Evolutionary conservation across 768 basidiomycete genomes (phyloP).

Genomic region (Nevesoporus exiguus): DNA sequence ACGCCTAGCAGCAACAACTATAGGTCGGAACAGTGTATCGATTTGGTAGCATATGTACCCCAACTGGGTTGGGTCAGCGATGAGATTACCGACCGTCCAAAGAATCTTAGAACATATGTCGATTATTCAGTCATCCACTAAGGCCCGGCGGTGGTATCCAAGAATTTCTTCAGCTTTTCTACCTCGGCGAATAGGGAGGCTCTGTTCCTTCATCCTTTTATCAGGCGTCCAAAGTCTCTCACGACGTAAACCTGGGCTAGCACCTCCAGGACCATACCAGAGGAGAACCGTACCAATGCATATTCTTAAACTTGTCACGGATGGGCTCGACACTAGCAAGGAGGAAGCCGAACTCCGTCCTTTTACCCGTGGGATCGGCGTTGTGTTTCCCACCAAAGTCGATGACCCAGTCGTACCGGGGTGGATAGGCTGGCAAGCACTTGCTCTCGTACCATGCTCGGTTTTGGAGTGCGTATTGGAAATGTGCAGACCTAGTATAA

Average conservation of each 20-base stretch:
- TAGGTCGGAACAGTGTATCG: neutral
- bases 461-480: neutral
- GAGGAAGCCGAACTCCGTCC: neutral
- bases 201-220: neutral
- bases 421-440: neutral
- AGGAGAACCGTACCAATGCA: neutral
- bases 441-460: neutral
- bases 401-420: neutral
- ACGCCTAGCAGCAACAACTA: neutral
- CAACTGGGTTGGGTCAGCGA: neutral
- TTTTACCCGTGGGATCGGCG: neutral
- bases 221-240: neutral
- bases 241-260: neutral
- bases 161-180: conserved; percentile 1
- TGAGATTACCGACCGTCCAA: neutral
- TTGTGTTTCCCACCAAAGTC: neutral
- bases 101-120: neutral
- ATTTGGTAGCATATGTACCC: neutral
- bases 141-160: neutral
- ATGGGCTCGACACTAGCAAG: neutral
- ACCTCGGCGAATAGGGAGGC: neutral
- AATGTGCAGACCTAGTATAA: too few species aligned
- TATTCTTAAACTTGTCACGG: neutral
- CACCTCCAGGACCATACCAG: too few species aligned
- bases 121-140: neutral